Base-by-base conservation (phyloP, 2,329 filamentous ascomycete species). In the Alternaria atra region DNA sequence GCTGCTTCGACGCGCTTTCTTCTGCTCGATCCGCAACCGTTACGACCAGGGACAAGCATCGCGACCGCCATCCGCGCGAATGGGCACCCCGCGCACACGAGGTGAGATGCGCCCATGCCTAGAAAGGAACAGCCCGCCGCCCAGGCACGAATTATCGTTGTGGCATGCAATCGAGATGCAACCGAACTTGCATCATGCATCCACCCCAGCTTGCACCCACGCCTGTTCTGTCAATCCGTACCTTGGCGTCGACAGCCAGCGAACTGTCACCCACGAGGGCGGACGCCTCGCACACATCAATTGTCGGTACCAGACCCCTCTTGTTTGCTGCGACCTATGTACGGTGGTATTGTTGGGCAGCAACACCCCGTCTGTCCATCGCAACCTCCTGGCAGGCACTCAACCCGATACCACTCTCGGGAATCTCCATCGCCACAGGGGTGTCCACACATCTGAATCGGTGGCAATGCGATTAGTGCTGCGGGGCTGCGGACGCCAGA, bases 91-190 rank as follows among this genome's bases (percentile, higher is more conserved):
- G 60, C 67, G 54, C 55, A 60, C 66, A 65, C 63, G 66, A 67
- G 65, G 57, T 56, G 54, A 69, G 69, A 71, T 69, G 59, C 44
- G 37, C 39, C 66, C 58, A 69, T 46, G 29, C 69, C 55, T 9
- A 13, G 60, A 61, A 17, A 46, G 63, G 65, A 59, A 34, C 63
- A 63, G 66, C 64, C 67, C 67, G 63, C 57, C 54, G 30, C 25
- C 30, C n/a, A 59, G 64, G 65, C 54, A 60, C 65, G 59, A 71
- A 67, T 69, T 65, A 70, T 63, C 63, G 61, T 56, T 50, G 63
- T 54, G 51, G 57, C 52, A 54, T 63, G 61, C 65, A 63, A 72
- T 72, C 69, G 69, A 70, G 68, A 72, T 71, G 68, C 65, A 66
- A 64, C 69, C 69, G 63, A 66, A 61, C 56, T 56, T 40, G 62